Conservation (phyloP, 306 rosid species). For the Myrica gale region DNA sequence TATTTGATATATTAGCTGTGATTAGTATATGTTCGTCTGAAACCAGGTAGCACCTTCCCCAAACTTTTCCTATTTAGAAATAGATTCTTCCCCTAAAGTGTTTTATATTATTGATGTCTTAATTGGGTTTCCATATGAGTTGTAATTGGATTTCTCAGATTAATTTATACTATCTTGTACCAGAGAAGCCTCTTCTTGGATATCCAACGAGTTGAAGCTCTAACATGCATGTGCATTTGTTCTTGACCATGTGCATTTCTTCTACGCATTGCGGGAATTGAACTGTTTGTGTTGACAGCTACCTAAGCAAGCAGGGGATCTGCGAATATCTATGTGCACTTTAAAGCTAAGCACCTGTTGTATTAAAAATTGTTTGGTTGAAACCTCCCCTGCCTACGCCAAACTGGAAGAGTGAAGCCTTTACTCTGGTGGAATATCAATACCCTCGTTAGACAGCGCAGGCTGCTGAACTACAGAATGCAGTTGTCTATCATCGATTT, state of each 20-base stretch:
- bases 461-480: no score
- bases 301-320: slow-evolving; percentile 45
- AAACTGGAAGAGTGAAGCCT: neutral
- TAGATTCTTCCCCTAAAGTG: neutral
- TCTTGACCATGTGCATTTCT: slow-evolving; percentile 58
- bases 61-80: neutral
- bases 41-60: neutral
- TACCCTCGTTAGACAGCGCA: neutral
- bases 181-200: slow-evolving; percentile 5
- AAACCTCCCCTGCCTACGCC: neutral
- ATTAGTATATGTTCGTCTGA: neutral
- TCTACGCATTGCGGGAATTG: slow-evolving; percentile 32
- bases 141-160: slow-evolving; percentile 4
- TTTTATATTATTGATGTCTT: slow-evolving; percentile 9
- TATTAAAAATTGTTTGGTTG: neutral
- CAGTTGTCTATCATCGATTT: no score
- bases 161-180: slow-evolving; percentile 15
- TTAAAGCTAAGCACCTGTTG: neutral
- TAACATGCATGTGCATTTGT: slow-evolving; percentile 54
- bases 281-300: slow-evolving; percentile 43
- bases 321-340: slow-evolving; percentile 34
- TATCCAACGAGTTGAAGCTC: slow-evolving; percentile 33
- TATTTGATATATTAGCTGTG: neutral
- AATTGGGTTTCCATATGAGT: slow-evolving; percentile 22
- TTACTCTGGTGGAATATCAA: neutral